Conservation (phyloP, 139 green algal species). For the Asterochloris erici region DNA sequence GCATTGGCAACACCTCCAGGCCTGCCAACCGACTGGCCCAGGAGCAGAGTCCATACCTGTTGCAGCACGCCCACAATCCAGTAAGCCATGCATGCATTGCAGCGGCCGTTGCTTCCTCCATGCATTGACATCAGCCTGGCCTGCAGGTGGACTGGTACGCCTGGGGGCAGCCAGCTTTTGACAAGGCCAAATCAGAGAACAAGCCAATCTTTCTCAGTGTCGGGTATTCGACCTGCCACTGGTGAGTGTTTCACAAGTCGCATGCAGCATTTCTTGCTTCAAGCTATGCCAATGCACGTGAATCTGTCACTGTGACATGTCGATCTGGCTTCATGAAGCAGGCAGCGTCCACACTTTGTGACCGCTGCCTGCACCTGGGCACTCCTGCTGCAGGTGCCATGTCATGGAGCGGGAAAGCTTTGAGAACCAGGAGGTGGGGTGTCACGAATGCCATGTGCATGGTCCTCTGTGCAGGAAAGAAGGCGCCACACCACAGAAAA, state of each 20-base stretch:
- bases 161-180: constrained; percentile 82
- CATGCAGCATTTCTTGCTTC: not conserved
- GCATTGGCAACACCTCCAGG: not conserved
- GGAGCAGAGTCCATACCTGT: constrained; percentile 74
- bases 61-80: constrained; percentile 87
- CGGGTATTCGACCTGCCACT: constrained; percentile 58
- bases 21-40: constrained; percentile 55
- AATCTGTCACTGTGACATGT: not conserved
- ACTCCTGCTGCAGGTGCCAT: constrained; percentile 65
- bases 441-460: too few species aligned
- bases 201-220: constrained; percentile 90
- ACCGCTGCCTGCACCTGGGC: too few species aligned
- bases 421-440: constrained; percentile 55
- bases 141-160: constrained; percentile 88
- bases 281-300: not conserved
- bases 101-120: not conserved
- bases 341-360: not conserved
- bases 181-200: constrained; percentile 50
- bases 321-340: not conserved
- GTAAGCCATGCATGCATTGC: constrained; percentile 28
- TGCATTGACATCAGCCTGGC: not conserved
- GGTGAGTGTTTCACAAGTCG: not conserved
- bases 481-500: too few species aligned
- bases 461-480: too few species aligned
- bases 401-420: constrained; percentile 92